These are phyloP conservation scores for Dalechampia spathulata DNA, from an alignment of 441 rosid genomes.

Conservation along the genomic window DNA sequence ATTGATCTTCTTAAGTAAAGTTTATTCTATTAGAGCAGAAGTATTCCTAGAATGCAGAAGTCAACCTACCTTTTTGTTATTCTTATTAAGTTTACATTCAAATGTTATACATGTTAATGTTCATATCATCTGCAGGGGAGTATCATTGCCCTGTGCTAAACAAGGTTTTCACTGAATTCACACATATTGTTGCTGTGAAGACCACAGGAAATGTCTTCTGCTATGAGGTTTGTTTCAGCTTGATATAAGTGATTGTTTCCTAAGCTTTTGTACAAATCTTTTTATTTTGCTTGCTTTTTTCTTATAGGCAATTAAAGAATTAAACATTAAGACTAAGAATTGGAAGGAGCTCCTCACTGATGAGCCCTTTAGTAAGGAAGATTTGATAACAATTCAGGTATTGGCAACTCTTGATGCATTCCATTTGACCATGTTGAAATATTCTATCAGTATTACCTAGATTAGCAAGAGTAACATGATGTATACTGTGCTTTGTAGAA, in stretches of 20 bases:
- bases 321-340: constrained; percentile 85
- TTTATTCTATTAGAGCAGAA: no score
- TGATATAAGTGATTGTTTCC: constrained; percentile 11
- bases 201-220: constrained; percentile 87
- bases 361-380: constrained; percentile 69
- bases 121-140: constrained; percentile 49
- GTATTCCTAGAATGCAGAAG: background rate
- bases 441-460: constrained; percentile 10
- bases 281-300: constrained; percentile 13
- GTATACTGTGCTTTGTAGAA: constrained; percentile 36
- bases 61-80: background rate
- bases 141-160: constrained; percentile 83
- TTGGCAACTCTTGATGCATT: constrained; percentile 4
- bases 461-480: background rate
- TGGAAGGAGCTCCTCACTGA: constrained; percentile 92
- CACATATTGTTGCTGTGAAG: constrained; percentile 87
- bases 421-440: constrained; percentile 12
- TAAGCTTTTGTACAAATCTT: constrained; percentile 13
- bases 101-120: constrained; percentile 7
- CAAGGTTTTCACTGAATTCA: constrained; percentile 89
- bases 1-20: no score
- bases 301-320: constrained; percentile 73
- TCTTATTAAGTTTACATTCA: background rate
- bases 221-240: constrained; percentile 50
- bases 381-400: constrained; percentile 86